Conservation (phyloP, 1,284 basidiomycete genomes). For the Sparassis latifolia region DNA sequence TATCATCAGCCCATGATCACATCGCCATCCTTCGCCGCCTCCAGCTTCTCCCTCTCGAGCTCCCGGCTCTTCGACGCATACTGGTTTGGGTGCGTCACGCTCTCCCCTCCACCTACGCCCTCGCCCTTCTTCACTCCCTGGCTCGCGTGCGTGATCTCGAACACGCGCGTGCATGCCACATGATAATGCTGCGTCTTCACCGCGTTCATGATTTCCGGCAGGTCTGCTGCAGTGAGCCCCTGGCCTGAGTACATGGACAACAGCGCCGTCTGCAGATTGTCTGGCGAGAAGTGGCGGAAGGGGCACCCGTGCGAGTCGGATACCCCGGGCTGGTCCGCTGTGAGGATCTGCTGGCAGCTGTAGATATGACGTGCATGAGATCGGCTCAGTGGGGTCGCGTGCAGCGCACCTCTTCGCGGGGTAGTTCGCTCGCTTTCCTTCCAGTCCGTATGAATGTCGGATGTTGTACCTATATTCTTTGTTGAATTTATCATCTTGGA, state of each 20-base stretch:
- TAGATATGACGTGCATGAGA: not conserved
- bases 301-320: slow-evolving; percentile 89
- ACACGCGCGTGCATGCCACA: slow-evolving; percentile 95
- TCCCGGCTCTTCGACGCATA: slow-evolving; percentile 69
- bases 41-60: slow-evolving; percentile 41
- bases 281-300: slow-evolving; percentile 84
- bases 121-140: slow-evolving; percentile 83
- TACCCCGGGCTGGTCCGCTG: slow-evolving; percentile 65
- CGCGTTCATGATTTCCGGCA: slow-evolving; percentile 81
- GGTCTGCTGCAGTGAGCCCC: slow-evolving; percentile 57
- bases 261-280: slow-evolving; percentile 80
- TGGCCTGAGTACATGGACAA: slow-evolving; percentile 67
- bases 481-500: slow-evolving; percentile 95
- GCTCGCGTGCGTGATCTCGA: slow-evolving; percentile 84
- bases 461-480: slow-evolving; percentile 99
- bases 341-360: slow-evolving; percentile 91
- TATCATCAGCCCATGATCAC: slow-evolving; percentile 22
- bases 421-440: slow-evolving; percentile 93
- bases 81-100: slow-evolving; percentile 92
- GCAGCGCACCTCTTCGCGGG: slow-evolving; percentile 75
- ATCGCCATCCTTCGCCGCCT: slow-evolving; percentile 26
- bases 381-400: not conserved
- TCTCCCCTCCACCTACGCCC: slow-evolving; percentile 84
- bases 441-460: slow-evolving; percentile 90
- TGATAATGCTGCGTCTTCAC: slow-evolving; percentile 89